phyloP scores from a whole-genome alignment of 805 yeast genomes.

The Candida glaebosa region DNA sequence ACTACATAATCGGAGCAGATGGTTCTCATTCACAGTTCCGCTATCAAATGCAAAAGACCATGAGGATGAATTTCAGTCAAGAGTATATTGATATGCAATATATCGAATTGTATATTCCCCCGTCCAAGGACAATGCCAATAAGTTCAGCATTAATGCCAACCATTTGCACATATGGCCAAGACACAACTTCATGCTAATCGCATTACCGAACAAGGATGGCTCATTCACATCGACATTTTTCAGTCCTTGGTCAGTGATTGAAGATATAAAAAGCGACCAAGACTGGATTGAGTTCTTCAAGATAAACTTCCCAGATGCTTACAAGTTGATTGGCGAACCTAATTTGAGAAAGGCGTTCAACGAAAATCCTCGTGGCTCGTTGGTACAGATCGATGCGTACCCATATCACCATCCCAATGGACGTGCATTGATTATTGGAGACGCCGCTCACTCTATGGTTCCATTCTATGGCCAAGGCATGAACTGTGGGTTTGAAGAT shows the following conservation, averaged over 20 bases:
- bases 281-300: conserved; percentile 53
- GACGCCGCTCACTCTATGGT: conserved; percentile 98
- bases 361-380: conserved; percentile 69
- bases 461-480: conserved; percentile 97
- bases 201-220: conserved; percentile 85
- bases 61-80: conserved; percentile 69
- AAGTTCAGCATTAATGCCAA: conserved; percentile 60
- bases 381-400: conserved; percentile 66
- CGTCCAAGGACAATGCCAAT: conserved; percentile 32
- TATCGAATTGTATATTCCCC: conserved; percentile 74
- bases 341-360: conserved; percentile 46
- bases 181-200: conserved; percentile 81
- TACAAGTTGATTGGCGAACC: conserved; percentile 60
- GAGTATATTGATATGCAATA: conserved; percentile 83
- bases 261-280: conserved; percentile 47
- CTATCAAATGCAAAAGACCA: conserved; percentile 58
- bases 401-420: conserved; percentile 63
- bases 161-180: conserved; percentile 91
- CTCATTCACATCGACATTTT: conserved; percentile 84
- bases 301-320: conserved; percentile 70
- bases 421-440: conserved; percentile 68
- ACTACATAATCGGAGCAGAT: conserved; percentile 77
- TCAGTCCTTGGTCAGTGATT: conserved; percentile 72
- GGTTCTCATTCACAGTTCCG: conserved; percentile 80
- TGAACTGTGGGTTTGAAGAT: conserved; percentile 96